A percentile compares a stretch with the other conserved stretches of the same genome.
phyloP scores from a whole-genome alignment of 148 eudicot species.

The Silene uniflora region DNA sequence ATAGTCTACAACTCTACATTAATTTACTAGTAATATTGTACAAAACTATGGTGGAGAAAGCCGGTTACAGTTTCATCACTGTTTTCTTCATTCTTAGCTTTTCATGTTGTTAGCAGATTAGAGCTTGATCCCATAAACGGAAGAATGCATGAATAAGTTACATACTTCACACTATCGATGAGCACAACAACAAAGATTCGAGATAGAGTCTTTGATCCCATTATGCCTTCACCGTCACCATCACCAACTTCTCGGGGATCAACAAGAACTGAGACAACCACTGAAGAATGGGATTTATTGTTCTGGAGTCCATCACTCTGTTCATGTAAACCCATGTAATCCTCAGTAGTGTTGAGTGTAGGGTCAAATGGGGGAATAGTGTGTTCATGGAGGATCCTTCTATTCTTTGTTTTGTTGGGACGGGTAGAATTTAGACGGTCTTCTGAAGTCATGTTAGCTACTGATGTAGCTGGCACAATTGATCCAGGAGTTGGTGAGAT shows the following conservation, averaged over 20 bases:
- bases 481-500: slow-evolving; percentile 70
- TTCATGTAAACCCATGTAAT: slow-evolving; percentile 21
- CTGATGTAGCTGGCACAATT: slow-evolving; percentile 57
- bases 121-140: slow-evolving; percentile 66
- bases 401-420: slow-evolving; percentile 43
- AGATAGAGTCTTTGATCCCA: slow-evolving; percentile 64
- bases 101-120: slow-evolving; percentile 57
- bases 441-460: slow-evolving; percentile 41
- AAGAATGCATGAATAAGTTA: slow-evolving; percentile 93
- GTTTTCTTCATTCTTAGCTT: slow-evolving; percentile 8
- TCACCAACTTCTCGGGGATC: slow-evolving; percentile 89
- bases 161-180: slow-evolving; percentile 89
- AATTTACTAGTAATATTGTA: slow-evolving; percentile 33
- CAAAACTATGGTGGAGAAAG: slow-evolving; percentile 41
- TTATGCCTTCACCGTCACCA: slow-evolving; percentile 52
- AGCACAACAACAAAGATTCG: slow-evolving; percentile 89
- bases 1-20: slow-evolving; percentile 2
- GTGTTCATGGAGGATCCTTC: slow-evolving; percentile 68
- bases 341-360: slow-evolving; percentile 42
- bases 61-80: slow-evolving; percentile 13
- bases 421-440: slow-evolving; percentile 45
- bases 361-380: slow-evolving; percentile 51
- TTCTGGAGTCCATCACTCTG: slow-evolving; percentile 41
- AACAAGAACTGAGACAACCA: slow-evolving; percentile 92
- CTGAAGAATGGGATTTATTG: slow-evolving; percentile 51